Evolutionary conservation across 164 flowering plant genomes (phyloP).

Genomic region (Warburgia ugandensis): DNA sequence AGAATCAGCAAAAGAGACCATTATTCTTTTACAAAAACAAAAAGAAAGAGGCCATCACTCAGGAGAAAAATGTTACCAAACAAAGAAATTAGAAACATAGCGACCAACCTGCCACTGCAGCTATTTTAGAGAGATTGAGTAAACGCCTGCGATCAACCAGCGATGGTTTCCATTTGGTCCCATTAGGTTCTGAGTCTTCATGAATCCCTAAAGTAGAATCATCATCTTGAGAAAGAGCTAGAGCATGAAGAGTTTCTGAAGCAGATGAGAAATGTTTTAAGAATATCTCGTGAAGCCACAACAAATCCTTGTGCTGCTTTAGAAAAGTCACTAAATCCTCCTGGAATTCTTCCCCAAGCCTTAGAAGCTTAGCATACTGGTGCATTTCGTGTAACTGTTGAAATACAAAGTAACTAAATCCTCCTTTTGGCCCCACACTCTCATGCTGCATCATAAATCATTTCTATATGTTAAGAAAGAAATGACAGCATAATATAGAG

Average conservation of each 20-base stretch:
- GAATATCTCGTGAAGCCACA: slow-evolving; percentile 90
- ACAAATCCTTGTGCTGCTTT: slow-evolving; percentile 58
- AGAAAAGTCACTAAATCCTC: slow-evolving; percentile 71
- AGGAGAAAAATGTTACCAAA: not conserved
- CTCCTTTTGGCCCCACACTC: slow-evolving; percentile 78
- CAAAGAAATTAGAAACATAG: not conserved
- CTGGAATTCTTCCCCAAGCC: slow-evolving; percentile 95
- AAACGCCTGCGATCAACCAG: slow-evolving; percentile 61
- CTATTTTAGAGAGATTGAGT: slow-evolving; percentile 77
- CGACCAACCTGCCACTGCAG: slow-evolving; percentile 70
- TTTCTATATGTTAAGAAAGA: not conserved
- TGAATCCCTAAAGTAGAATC: slow-evolving; percentile 23
- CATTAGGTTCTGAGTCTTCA: slow-evolving; percentile 23
- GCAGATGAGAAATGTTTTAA: slow-evolving; percentile 77
- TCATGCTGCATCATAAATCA: slow-evolving; percentile 62
- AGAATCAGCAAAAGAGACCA: too few relatives aligned
- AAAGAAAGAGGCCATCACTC: not conserved
- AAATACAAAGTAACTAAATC: slow-evolving; percentile 86
- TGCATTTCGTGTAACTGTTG: slow-evolving; percentile 43
- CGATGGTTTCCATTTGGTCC: slow-evolving; percentile 15
- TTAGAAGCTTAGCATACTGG: slow-evolving; percentile 66
- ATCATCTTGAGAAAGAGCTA: slow-evolving; percentile 65
- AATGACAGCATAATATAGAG: not conserved
- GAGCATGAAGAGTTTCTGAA: slow-evolving; percentile 76
- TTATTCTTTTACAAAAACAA: too few relatives aligned